Percentiles rank a stretch among this genome's conserved stretches.
Evolutionary conservation across 495 filamentous ascomycete genomes (phyloP).

Genomic region (Cercophora sp.): DNA sequence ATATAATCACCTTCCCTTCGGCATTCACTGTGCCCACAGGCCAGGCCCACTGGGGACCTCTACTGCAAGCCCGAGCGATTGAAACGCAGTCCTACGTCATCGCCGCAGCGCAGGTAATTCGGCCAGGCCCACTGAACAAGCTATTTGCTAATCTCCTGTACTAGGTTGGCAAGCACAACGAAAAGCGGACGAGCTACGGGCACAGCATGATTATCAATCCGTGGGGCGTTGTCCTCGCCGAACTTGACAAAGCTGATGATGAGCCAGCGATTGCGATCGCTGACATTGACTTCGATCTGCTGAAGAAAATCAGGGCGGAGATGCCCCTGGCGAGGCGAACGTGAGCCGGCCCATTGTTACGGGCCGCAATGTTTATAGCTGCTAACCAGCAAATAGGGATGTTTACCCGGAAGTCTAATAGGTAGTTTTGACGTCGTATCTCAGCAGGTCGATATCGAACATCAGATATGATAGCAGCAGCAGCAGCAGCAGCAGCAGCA

Average conservation of each 20-base stretch:
- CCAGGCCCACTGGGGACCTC: conserved; percentile 74
- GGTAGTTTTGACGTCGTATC: too few species aligned
- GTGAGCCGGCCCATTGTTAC: conserved; percentile 27
- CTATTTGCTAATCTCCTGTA: not conserved
- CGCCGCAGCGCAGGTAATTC: conserved; percentile 75
- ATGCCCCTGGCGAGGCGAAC: conserved; percentile 60
- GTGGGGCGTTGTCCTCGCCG: conserved; percentile 74
- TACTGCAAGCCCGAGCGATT: conserved; percentile 79
- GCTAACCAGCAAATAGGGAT: conserved; percentile 14
- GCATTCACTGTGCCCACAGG: conserved; percentile 91
- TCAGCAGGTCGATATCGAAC: too few species aligned
- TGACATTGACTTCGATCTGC: conserved; percentile 43
- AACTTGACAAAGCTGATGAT: conserved; percentile 48
- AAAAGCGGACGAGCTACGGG: conserved; percentile 77
- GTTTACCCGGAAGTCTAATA: conserved; percentile 28
- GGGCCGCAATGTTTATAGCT: not conserved
- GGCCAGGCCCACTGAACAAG: conserved; percentile 21
- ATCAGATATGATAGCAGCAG: too few species aligned
- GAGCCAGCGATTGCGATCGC: conserved; percentile 45
- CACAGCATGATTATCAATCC: conserved; percentile 84
- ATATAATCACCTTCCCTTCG: conserved; percentile 81
- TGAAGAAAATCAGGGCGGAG: conserved; percentile 49
- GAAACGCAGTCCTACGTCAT: conserved; percentile 87
- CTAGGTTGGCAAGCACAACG: conserved; percentile 67
- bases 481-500: too few species aligned